Evolutionary conservation across 2,329 filamentous ascomycete genomes (phyloP).

Genomic region (Diaporthe citri): DNA sequence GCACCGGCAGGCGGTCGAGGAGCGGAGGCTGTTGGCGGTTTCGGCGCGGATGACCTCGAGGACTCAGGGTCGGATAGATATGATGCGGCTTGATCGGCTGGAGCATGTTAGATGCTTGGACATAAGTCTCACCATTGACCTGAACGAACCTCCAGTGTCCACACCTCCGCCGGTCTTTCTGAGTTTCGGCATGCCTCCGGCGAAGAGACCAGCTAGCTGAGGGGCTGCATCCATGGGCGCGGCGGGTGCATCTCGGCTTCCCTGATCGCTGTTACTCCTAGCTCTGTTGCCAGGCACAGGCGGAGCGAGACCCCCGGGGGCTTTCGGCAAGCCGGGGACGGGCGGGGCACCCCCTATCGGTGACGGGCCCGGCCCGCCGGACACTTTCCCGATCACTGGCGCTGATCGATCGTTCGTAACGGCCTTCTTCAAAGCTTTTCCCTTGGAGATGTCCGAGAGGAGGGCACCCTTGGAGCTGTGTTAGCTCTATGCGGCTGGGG

Average conservation of each 20-base stretch:
- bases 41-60: constrained; percentile 63
- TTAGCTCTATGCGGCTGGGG: not conserved
- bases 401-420: constrained; percentile 94
- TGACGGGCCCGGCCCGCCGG: constrained; percentile 68
- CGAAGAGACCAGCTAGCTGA: constrained; percentile 89
- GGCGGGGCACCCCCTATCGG: constrained; percentile 83
- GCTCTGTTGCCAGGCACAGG: constrained; percentile 78
- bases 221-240: constrained; percentile 72
- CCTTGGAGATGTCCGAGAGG: constrained; percentile 88
- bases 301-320: constrained; percentile 77
- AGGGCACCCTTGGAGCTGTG: constrained; percentile 77
- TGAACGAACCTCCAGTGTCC: constrained; percentile 73
- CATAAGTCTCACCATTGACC: not conserved
- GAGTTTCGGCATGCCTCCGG: constrained; percentile 94
- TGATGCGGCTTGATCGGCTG: constrained; percentile 76
- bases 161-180: constrained; percentile 87
- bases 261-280: constrained; percentile 86
- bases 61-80: constrained; percentile 87
- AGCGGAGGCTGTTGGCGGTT: constrained; percentile 64
- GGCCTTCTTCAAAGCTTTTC: constrained; percentile 82
- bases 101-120: constrained; percentile 41
- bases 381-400: constrained; percentile 72
- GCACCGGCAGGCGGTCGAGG: constrained; percentile 71
- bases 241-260: constrained; percentile 57
- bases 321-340: constrained; percentile 73